Evolutionary conservation across 768 basidiomycete species (phyloP), one percentile per base, ranked within the genome.

Genomic region (Saitozyma podzolica): DNA sequence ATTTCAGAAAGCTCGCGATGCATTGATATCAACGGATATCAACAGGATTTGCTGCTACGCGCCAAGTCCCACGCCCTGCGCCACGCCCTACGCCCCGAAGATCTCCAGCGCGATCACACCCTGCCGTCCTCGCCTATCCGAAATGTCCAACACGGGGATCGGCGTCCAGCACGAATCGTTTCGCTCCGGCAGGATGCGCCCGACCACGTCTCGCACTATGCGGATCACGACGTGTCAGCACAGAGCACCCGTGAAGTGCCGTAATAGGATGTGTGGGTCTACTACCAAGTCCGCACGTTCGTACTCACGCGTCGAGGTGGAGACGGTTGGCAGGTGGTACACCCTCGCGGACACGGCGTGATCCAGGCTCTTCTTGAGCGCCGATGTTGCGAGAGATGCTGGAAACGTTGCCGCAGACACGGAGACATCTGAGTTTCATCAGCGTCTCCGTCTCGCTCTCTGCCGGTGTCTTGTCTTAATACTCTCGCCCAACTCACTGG

Each of bases 291-390:
- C 5, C 29, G 29, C 29, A 5, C 2, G 29, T 29, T 29, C 29
- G 29, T 5, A 29, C 29, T 29, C 29, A 29, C 29, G 29, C 29
- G 29, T 29, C 29, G 29, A 29, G 29, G 5, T 29, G 29, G 56
- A 37, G 13, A 59, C 8, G 43, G 10, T 3, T 7, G 50, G 14
- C 10, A 54, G 20, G 45, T 64, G 56, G 53, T 61, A 68, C 14
- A 62, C 43, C 47, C 51, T 52, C n/a, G 61, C 40, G 19, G 49
- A 49, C 1, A 68, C 56, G 19, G 59, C 62, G 13, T 55, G 49
- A 6, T 42, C 39, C 13, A 52, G 8, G 8, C 56, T 56, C 43
- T n/a, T 16, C 14, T 40, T 11, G 29, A 61, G 13, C 11, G 13
- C 39, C 16, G 6, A 29, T 5, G 29, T 5, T 29, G 29, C 29